These are phyloP conservation scores for Colletotrichum navitas DNA, from an alignment of 2,329 filamentous ascomycete genomes.

Conservation along the genomic window DNA sequence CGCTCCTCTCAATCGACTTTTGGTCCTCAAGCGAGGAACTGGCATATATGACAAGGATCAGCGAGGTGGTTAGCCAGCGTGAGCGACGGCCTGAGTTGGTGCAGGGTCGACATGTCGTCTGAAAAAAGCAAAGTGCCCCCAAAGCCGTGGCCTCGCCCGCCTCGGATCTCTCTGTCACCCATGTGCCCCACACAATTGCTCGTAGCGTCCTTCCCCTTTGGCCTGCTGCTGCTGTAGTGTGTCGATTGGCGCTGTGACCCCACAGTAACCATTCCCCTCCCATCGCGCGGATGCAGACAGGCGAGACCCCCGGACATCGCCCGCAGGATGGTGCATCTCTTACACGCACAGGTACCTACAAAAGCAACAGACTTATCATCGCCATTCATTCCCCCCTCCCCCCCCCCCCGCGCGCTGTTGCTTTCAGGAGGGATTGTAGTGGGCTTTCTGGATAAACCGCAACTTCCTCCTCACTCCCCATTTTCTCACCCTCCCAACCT, in stretches of 20 bases:
- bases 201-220: neutral
- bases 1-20: neutral
- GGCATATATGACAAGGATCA: neutral
- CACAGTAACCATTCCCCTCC: neutral
- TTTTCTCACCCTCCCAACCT: neutral
- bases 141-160: neutral
- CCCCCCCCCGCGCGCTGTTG: neutral
- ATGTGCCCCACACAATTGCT: neutral
- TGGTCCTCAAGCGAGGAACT: neutral
- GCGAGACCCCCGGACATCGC: neutral
- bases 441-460: neutral
- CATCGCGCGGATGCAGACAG: constrained; percentile 1
- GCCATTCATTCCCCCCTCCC: neutral
- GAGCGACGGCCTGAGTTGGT: neutral
- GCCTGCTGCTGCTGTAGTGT: neutral
- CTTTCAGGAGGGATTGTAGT: constrained; percentile 5
- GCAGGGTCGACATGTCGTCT: constrained; percentile 2
- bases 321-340: neutral
- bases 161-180: neutral
- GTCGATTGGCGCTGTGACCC: constrained; percentile 10
- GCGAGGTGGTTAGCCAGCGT: neutral
- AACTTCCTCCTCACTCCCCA: neutral
- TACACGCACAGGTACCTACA: constrained; percentile 1
- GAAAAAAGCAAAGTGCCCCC: neutral
- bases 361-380: neutral